phyloP scores from a whole-genome alignment of 495 filamentous ascomycete species.

The Aspergillus egyptiacus region DNA sequence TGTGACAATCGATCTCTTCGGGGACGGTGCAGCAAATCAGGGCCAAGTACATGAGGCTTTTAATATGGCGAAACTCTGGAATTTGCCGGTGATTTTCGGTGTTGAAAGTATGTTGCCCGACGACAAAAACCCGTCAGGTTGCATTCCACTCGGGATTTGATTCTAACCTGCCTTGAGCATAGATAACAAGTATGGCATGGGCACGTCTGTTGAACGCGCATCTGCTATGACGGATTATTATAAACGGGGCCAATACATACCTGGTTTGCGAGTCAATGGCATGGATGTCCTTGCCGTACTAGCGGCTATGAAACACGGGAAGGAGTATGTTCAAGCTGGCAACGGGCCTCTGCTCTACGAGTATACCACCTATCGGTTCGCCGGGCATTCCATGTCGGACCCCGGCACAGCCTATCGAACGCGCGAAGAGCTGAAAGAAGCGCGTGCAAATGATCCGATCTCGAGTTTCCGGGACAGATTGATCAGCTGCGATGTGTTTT shows the following conservation, averaged over 20 bases:
- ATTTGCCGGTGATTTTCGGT: slow-evolving; percentile 79
- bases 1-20: slow-evolving; percentile 76
- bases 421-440: slow-evolving; percentile 85
- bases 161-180: not conserved
- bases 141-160: not conserved
- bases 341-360: slow-evolving; percentile 86
- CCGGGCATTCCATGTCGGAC: slow-evolving; percentile 93
- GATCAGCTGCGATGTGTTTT: slow-evolving; percentile 78
- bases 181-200: slow-evolving; percentile 99
- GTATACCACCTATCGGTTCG: slow-evolving; percentile 92
- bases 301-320: slow-evolving; percentile 77
- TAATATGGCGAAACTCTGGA: slow-evolving; percentile 98
- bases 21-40: slow-evolving; percentile 90
- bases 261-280: slow-evolving; percentile 88
- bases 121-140: not conserved
- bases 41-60: slow-evolving; percentile 95
- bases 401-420: slow-evolving; percentile 92
- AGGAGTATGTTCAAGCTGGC: slow-evolving; percentile 63
- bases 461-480: slow-evolving; percentile 84
- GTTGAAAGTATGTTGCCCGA: slow-evolving; percentile 72
- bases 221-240: slow-evolving; percentile 4
- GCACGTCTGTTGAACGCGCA: slow-evolving; percentile 44
- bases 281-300: slow-evolving; percentile 95
- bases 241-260: slow-evolving; percentile 94
- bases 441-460: slow-evolving; percentile 83